phyloP scores from a whole-genome alignment of 495 filamentous ascomycete genomes.

The Wilcoxina mikolae region DNA sequence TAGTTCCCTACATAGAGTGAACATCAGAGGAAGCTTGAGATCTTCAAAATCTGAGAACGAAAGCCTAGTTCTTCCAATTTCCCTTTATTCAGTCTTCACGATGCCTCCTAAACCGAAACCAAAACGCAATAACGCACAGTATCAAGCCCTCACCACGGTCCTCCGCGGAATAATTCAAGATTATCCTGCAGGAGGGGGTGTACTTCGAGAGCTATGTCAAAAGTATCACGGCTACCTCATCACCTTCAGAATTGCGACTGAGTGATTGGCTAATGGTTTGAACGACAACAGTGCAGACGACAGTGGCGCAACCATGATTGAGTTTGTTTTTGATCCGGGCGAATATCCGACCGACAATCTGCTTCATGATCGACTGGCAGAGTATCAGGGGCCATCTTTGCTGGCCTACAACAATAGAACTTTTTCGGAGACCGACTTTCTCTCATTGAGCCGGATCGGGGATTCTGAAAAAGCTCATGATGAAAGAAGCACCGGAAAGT shows the following conservation, averaged over 20 bases:
- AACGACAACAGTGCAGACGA: constrained; percentile 28
- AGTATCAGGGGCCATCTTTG: constrained; percentile 33
- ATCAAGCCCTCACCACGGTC: constrained; percentile 24
- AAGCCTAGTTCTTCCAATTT: too few species aligned
- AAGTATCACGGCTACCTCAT: too few species aligned
- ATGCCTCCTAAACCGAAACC: too few species aligned
- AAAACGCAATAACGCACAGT: constrained; percentile 20
- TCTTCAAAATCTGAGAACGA: too few species aligned
- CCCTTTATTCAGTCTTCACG: too few species aligned
- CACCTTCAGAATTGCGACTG: too few species aligned
- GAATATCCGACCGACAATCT: constrained; percentile 24
- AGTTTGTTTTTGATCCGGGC: constrained; percentile 29
- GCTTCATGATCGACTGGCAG: constrained; percentile 24
- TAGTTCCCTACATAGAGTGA: too few species aligned
- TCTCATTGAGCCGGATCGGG: constrained; percentile 30
- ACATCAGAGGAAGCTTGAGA: too few species aligned
- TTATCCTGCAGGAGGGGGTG: constrained; percentile 31
- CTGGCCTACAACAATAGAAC: constrained; percentile 32
- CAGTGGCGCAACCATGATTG: constrained; percentile 28
- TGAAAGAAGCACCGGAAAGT: constrained; percentile 32
- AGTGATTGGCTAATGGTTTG: neutral
- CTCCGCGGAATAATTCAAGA: constrained; percentile 30
- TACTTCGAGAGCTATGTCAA: too few species aligned
- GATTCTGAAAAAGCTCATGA: constrained; percentile 31
- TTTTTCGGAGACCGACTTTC: constrained; percentile 30